Evolutionary conservation across 2,329 filamentous ascomycete genomes (phyloP).

Genomic region (Esteya vermicola): DNA sequence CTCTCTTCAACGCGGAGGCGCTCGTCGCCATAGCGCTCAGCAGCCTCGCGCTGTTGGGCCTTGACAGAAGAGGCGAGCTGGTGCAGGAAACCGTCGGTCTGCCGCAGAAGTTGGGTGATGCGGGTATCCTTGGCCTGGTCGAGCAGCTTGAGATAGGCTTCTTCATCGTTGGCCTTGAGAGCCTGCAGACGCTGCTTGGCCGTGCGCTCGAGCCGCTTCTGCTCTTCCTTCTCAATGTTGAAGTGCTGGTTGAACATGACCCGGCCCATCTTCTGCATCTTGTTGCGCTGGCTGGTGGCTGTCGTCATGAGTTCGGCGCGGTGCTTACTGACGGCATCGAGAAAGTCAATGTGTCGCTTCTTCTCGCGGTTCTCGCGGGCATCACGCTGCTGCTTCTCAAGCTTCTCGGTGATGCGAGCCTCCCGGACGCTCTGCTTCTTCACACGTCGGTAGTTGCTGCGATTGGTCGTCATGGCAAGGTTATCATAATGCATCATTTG

Average conservation of each 20-base stretch:
- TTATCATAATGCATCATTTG: slow-evolving; percentile 96
- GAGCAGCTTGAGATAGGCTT: slow-evolving; percentile 93
- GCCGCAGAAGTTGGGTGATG: slow-evolving; percentile 91
- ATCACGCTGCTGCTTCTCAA: slow-evolving; percentile 97
- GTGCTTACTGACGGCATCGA: slow-evolving; percentile 75
- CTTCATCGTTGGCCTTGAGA: slow-evolving; percentile 96
- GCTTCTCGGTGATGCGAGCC: slow-evolving; percentile 92
- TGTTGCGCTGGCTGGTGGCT: slow-evolving; percentile 52
- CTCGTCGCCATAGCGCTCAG: slow-evolving; percentile 62
- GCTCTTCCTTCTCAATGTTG: slow-evolving; percentile 97
- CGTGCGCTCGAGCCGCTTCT: slow-evolving; percentile 93
- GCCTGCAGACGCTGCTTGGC: slow-evolving; percentile 99
- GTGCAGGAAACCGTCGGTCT: slow-evolving; percentile 94
- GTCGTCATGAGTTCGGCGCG: slow-evolving; percentile 61
- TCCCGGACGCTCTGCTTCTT: slow-evolving; percentile 97
- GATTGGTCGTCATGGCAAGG: slow-evolving; percentile 91
- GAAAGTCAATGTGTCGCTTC: slow-evolving; percentile 90
- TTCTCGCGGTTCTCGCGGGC: slow-evolving; percentile 91
- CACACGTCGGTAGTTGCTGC: slow-evolving; percentile 76
- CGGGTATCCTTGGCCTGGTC: slow-evolving; percentile 98
- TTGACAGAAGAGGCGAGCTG: slow-evolving; percentile 92
- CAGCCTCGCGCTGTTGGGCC: slow-evolving; percentile 74
- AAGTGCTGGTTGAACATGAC: slow-evolving; percentile 84
- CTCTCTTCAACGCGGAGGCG: slow-evolving; percentile 40
- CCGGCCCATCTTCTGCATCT: slow-evolving; percentile 74